A percentile compares a stretch with the other conserved stretches of the same genome.
Conservation (phyloP, 2,329 filamentous ascomycete species). For the Pyricularia grisea region DNA sequence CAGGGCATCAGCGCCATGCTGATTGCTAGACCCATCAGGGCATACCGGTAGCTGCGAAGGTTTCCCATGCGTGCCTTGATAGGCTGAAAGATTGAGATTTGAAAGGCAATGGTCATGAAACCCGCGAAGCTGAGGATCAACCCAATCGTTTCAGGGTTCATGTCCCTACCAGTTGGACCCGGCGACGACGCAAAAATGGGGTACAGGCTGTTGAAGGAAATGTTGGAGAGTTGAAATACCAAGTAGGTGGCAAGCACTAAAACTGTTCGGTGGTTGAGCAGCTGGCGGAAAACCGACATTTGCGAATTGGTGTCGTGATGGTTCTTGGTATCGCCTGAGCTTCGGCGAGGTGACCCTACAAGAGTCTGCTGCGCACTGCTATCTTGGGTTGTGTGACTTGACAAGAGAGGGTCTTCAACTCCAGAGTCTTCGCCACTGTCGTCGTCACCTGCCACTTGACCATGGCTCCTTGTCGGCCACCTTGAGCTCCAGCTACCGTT, state of each 20-base stretch:
- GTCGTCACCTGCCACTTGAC: not conserved
- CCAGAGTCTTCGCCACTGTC: not conserved
- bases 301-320: constrained; percentile 15
- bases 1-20: constrained; percentile 85
- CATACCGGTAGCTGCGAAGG: constrained; percentile 70
- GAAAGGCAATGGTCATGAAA: constrained; percentile 78
- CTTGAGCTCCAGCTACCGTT: constrained; percentile 17
- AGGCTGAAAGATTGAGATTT: constrained; percentile 73
- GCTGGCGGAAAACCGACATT: constrained; percentile 32
- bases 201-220: constrained; percentile 91
- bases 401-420: not conserved
- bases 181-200: constrained; percentile 79
- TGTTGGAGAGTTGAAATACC: constrained; percentile 88
- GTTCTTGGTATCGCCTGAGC: constrained; percentile 12
- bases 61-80: constrained; percentile 76
- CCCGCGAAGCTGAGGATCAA: constrained; percentile 79
- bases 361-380: constrained; percentile 5
- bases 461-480: constrained; percentile 11
- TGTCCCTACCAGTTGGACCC: constrained; percentile 64
- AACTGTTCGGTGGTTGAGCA: constrained; percentile 74
- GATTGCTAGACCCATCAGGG: constrained; percentile 69
- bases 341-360: constrained; percentile 3
- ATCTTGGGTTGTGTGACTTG: not conserved
- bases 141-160: constrained; percentile 75
- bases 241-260: constrained; percentile 78